Evolutionary conservation across 2,329 filamentous ascomycete species (phyloP).

Genomic region (Aspergillaceae sp.): DNA sequence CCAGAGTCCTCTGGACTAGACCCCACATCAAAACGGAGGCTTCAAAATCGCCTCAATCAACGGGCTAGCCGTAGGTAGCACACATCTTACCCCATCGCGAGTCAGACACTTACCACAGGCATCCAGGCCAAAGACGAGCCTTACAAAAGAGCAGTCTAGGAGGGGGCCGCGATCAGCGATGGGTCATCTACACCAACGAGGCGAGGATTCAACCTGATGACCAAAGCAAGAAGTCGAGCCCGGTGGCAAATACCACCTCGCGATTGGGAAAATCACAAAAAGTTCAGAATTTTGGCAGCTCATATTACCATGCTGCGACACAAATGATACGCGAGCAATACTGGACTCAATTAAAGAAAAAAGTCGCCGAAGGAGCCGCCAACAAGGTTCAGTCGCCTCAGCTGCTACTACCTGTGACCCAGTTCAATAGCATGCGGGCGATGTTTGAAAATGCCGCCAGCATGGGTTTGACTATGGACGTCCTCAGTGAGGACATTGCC

Average conservation of each 20-base stretch:
- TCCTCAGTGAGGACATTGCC: neutral
- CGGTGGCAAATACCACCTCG: too few species aligned
- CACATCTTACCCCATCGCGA: too few species aligned
- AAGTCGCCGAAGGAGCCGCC: neutral
- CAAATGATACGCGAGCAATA: neutral
- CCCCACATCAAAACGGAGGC: too few species aligned
- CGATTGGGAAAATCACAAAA: too few species aligned
- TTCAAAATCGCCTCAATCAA: constrained; percentile 17
- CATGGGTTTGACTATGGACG: neutral
- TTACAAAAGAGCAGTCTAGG: neutral
- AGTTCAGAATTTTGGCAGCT: too few species aligned
- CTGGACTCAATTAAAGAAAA: neutral
- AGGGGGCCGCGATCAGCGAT: too few species aligned
- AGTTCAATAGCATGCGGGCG: neutral
- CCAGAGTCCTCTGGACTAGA: too few species aligned
- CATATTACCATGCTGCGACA: too few species aligned
- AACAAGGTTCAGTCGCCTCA: neutral
- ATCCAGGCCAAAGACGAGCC: constrained; percentile 6
- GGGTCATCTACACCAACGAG: too few species aligned
- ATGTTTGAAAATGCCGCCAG: neutral
- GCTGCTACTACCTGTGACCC: neutral
- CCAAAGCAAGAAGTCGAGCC: too few species aligned
- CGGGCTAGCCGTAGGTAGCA: constrained; percentile 13
- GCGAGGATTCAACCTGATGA: too few species aligned
- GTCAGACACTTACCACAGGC: constrained; percentile 20